Percentiles rank a stretch among this genome's conserved stretches.
Evolutionary conservation across 352 stramenopile species (phyloP).

Genomic region (Phytophthora pisi): DNA sequence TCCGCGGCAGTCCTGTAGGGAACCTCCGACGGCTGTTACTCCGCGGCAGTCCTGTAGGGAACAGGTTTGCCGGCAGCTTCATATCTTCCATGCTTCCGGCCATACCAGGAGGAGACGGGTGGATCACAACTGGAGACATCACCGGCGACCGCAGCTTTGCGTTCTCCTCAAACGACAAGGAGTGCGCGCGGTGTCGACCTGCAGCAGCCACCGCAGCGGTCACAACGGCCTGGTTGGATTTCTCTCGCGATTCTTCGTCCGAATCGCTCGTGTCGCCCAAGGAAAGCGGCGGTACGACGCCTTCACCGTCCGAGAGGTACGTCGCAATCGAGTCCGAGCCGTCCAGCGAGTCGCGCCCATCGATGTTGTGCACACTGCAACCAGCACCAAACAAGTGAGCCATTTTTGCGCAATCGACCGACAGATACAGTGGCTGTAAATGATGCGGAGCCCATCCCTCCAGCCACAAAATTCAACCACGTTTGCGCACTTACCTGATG

Average conservation of each 20-base stretch:
- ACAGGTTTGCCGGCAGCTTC: constrained; percentile 37
- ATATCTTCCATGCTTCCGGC: constrained; percentile 23
- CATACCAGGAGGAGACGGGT: constrained; percentile 20
- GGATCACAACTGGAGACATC: constrained; percentile 26
- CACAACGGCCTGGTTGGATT: constrained; percentile 50
- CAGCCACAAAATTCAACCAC: constrained; percentile 10
- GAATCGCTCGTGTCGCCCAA: constrained; percentile 16
- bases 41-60: constrained; percentile 42
- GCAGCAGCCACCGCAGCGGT: constrained; percentile 48
- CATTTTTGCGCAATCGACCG: constrained; percentile 24
- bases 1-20: constrained; percentile 41
- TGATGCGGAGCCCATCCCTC: background rate
- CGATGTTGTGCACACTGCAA: constrained; percentile 78
- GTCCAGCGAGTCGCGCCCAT: constrained; percentile 56
- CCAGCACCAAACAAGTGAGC: constrained; percentile 15
- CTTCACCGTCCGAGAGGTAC: constrained; percentile 45
- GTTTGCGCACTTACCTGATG: constrained; percentile 55
- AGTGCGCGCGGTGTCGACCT: constrained; percentile 46
- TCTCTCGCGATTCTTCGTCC: constrained; percentile 40
- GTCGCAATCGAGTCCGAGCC: constrained; percentile 43
- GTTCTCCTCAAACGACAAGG: constrained; percentile 47
- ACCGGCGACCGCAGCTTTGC: constrained; percentile 21
- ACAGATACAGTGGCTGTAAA: constrained; percentile 5
- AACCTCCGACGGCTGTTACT: constrained; percentile 71
- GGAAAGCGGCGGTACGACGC: constrained; percentile 6